Evolutionary conservation across 805 yeast species (phyloP).

Genomic region (Hanseniaspora lachancei): DNA sequence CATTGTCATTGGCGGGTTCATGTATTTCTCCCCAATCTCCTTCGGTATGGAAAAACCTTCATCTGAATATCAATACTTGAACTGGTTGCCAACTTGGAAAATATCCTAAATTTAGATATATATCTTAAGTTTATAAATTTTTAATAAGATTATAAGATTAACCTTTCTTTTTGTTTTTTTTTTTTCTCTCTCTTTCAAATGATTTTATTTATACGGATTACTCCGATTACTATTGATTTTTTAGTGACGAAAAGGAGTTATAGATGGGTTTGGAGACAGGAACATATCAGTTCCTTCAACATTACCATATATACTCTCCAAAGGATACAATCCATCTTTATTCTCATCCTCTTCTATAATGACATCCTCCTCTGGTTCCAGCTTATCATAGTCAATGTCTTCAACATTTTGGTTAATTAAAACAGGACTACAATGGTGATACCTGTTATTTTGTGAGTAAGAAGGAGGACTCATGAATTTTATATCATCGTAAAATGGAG

Average conservation of each 20-base stretch:
- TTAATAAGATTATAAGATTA: too few relatives aligned
- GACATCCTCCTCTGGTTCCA: not conserved
- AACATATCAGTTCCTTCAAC: conserved; percentile 19
- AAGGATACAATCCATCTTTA: conserved; percentile 16
- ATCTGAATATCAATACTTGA: conserved; percentile 30
- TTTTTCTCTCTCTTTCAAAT: not conserved
- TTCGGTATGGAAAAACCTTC: conserved; percentile 51
- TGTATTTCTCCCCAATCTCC: conserved; percentile 47
- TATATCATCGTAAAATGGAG: conserved; percentile 86
- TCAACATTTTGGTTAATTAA: not conserved
- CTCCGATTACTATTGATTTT: not conserved
- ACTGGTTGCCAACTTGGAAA: conserved; percentile 40
- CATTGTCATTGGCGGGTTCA: conserved; percentile 40
- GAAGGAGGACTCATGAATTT: conserved; percentile 77
- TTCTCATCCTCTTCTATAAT: not conserved
- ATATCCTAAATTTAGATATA: conserved; percentile 19
- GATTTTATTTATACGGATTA: not conserved
- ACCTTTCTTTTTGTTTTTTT: not conserved
- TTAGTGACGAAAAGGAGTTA: conserved; percentile 15
- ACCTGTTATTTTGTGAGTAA: conserved; percentile 28
- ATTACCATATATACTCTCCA: conserved; percentile 25
- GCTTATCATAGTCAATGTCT: not conserved
- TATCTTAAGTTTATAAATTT: not conserved
- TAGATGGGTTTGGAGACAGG: conserved; percentile 22
- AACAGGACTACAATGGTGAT: not conserved